Evolutionary conservation across 2,329 filamentous ascomycete genomes (phyloP), one percentile per base, ranked within the genome.

Genomic region (Aspergillus sp.): DNA sequence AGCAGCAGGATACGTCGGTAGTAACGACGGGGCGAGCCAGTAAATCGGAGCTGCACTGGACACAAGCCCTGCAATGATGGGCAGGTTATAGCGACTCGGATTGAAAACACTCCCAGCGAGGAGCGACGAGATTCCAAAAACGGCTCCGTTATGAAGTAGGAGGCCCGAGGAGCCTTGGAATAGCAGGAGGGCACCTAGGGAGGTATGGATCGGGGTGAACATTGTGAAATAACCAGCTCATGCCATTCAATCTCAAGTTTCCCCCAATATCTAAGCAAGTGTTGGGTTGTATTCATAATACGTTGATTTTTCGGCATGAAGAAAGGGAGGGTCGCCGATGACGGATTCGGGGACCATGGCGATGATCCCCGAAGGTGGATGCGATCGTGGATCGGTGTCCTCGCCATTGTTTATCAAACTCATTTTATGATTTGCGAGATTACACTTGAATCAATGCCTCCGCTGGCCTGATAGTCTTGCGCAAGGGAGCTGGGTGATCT

Each of bases 151-250:
- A 43, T 77, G 72, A 44, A 74, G 60, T 13, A 79, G 71, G 0
- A 79, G 65, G 17, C 70, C 68, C 17, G 73, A 73, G 1, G 75
- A 75, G 41, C 73, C 69, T 56, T 77, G 73, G 48, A 74, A 74
- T 43, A 79, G 66, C 46, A 79, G 60, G 10, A 78, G 44, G 2
- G 76, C 75, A 15, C 76, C 76, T 9, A 79, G 57, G 5, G 71
- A 69, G 12, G 76, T 77, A 53, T 78, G 70, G 22, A 79, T 46
- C 0, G 76, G 75, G 1, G 76, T 79, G 54, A 79, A 79, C 76
- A 79, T 78, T 33, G 27, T 41, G 23, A 15, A 4, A 19, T 39
- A 20, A 13, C 17, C 10, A 3, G 12, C 5, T 39, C 17, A 19
- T 12, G 17, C 13, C n/a, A 37, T 37, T 10, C 12, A 17, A 4